A percentile compares a stretch with the other conserved stretches of the same genome.
Conservation (phyloP, 257 asterid genomes). For the Forsythia suspensa region DNA sequence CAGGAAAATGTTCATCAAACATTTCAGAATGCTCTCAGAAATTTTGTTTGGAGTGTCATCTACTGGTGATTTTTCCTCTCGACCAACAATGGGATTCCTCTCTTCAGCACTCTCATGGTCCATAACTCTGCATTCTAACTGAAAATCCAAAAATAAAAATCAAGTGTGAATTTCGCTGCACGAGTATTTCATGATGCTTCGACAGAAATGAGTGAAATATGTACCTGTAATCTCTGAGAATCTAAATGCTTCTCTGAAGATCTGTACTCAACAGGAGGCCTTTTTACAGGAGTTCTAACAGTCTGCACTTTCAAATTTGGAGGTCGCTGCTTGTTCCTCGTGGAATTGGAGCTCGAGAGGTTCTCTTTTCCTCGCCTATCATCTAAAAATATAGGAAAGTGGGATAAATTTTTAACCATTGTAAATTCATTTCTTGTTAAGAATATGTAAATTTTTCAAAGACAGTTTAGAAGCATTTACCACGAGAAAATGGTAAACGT, state of each 20-base stretch:
- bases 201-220: slow-evolving; percentile 9
- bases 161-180: slow-evolving; percentile 7
- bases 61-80: slow-evolving; percentile 27
- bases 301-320: slow-evolving; percentile 37
- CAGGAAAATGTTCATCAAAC: slow-evolving; percentile 61
- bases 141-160: slow-evolving; percentile 18
- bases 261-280: slow-evolving; percentile 38
- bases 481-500: slow-evolving; percentile 38
- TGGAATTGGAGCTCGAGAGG: slow-evolving; percentile 36
- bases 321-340: slow-evolving; percentile 46
- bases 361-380: slow-evolving; percentile 61
- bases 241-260: slow-evolving; percentile 42
- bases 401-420: background rate
- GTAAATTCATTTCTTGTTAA: background rate
- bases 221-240: slow-evolving; percentile 54
- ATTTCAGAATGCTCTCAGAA: slow-evolving; percentile 77
- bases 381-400: slow-evolving; percentile 36
- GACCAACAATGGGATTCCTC: slow-evolving; percentile 21
- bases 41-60: slow-evolving; percentile 61
- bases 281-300: slow-evolving; percentile 47
- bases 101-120: slow-evolving; percentile 36
- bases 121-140: slow-evolving; percentile 41
- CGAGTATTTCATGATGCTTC: background rate
- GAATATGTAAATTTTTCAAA: background rate
- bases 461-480: slow-evolving; percentile 27